Conservation (phyloP, 2,329 filamentous ascomycete genomes). For the Aspergillus neoniger region DNA sequence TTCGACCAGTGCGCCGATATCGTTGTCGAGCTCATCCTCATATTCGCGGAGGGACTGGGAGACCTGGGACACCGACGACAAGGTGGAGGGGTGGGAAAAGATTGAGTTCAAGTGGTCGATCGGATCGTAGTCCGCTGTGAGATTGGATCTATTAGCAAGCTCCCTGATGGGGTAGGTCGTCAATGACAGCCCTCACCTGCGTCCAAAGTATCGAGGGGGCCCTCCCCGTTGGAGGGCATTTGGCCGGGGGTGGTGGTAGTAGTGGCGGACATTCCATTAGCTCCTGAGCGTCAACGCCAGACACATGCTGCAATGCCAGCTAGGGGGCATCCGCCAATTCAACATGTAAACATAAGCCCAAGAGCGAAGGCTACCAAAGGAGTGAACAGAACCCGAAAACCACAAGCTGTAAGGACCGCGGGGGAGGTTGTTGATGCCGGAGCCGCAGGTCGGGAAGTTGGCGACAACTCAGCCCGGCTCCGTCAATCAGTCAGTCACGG, state of each 20-base stretch:
- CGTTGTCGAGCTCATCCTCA: conserved; percentile 77
- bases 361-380: not conserved
- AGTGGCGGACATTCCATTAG: conserved; percentile 41
- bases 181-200: conserved; percentile 39
- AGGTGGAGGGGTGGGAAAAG: conserved; percentile 84
- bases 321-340: conserved; percentile 10
- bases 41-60: conserved; percentile 72
- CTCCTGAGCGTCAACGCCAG: conserved; percentile 24
- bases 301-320: conserved; percentile 24
- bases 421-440: conserved; percentile 5
- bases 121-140: conserved; percentile 81
- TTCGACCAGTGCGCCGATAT: conserved; percentile 72
- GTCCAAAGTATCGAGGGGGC: conserved; percentile 45
- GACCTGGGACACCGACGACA: conserved; percentile 73
- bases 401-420: conserved; percentile 1
- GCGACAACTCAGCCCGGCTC: conserved; percentile 1
- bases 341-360: not conserved
- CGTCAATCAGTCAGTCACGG: not conserved
- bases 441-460: not conserved
- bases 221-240: conserved; percentile 42
- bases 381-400: conserved; percentile 1
- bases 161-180: not conserved
- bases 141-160: conserved; percentile 11
- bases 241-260: conserved; percentile 32
- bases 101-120: conserved; percentile 90